Evolutionary conservation across 1,139 yeast species (phyloP).

Genomic region (Suhomyces chickasaworum): DNA sequence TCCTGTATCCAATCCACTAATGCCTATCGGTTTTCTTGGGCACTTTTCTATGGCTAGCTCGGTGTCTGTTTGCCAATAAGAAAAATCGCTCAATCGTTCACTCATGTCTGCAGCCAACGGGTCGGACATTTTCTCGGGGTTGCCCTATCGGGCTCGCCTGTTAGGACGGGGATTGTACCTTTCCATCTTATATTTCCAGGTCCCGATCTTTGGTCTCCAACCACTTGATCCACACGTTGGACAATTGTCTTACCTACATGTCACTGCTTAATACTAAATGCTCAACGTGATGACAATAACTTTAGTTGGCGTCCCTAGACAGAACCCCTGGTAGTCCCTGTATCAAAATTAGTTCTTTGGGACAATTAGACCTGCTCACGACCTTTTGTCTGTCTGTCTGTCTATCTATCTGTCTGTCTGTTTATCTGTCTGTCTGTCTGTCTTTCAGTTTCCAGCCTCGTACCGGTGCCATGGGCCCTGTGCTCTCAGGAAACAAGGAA

Average conservation of each 20-base stretch:
- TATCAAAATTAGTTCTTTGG: background rate
- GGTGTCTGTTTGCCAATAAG: constrained; percentile 7
- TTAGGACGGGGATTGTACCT: background rate
- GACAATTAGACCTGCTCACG: background rate
- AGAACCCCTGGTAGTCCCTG: too few relatives aligned
- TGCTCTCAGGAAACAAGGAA: background rate
- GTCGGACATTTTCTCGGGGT: background rate
- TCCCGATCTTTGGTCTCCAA: too few relatives aligned
- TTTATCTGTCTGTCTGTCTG: background rate
- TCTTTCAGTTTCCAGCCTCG: background rate
- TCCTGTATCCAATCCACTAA: background rate
- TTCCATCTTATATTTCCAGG: background rate
- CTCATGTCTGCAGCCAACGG: constrained; percentile 3
- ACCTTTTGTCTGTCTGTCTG: too few relatives aligned
- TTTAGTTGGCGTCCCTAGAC: too few relatives aligned
- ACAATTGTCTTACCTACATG: too few relatives aligned
- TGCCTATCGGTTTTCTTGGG: background rate
- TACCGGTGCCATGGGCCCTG: constrained; percentile 1
- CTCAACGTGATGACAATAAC: too few relatives aligned
- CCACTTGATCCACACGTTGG: too few relatives aligned
- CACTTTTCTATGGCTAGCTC: background rate
- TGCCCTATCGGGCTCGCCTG: constrained; percentile 1
- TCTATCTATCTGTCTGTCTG: too few relatives aligned
- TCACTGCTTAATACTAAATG: too few relatives aligned
- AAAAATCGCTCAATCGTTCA: constrained; percentile 17